These are phyloP conservation scores for Fagopyrum tataricum DNA, from an alignment of 148 eudicot species.

Conservation along the genomic window DNA sequence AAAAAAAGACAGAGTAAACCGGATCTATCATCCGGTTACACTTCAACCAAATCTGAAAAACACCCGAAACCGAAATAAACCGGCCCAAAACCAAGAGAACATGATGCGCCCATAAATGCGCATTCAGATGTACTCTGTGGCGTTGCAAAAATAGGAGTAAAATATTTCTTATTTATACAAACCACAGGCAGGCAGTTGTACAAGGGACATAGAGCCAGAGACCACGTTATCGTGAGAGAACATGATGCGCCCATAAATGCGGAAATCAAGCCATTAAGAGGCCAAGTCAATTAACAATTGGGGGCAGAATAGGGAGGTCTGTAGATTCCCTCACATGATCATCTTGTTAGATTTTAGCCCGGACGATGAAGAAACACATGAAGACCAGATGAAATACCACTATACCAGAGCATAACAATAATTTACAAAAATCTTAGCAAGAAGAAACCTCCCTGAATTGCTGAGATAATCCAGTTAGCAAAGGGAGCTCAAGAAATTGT, in stretches of 20 bases:
- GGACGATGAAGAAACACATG: background rate
- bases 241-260: background rate
- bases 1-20: too few relatives aligned
- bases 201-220: background rate
- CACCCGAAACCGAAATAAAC: too few relatives aligned
- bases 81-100: too few relatives aligned
- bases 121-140: too few relatives aligned
- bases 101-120: too few relatives aligned
- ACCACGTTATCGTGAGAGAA: background rate
- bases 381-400: background rate
- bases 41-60: too few relatives aligned
- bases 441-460: background rate
- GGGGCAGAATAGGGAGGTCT: background rate
- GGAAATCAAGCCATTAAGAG: background rate
- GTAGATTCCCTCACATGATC: background rate
- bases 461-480: background rate
- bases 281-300: background rate
- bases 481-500: background rate
- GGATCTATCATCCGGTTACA: too few relatives aligned
- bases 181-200: background rate
- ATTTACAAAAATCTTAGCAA: background rate
- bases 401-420: background rate
- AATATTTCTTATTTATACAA: too few relatives aligned
- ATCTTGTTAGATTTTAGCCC: background rate
- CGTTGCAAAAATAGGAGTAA: too few relatives aligned